Conservation (phyloP, 2,329 filamentous ascomycete genomes). For the Aureobasidium sp. region DNA sequence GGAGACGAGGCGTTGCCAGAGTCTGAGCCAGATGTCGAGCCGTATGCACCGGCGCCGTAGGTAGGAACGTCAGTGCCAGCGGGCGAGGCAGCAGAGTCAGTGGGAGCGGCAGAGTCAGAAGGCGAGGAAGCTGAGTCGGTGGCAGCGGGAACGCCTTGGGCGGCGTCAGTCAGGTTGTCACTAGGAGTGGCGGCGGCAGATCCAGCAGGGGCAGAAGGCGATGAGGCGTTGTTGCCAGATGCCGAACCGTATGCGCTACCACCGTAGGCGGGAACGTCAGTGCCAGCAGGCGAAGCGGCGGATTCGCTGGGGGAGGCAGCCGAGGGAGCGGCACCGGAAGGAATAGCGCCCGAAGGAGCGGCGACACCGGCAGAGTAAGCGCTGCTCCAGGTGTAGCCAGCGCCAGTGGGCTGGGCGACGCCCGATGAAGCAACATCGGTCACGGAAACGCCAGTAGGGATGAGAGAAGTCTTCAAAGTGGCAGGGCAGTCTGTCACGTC, state of each 20-base stretch:
- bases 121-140: neutral
- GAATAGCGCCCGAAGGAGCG: neutral
- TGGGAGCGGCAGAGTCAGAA: neutral
- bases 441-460: neutral
- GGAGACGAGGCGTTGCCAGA: slow-evolving; percentile 11
- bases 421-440: neutral
- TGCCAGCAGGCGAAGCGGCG: neutral
- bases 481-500: slow-evolving; percentile 16
- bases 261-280: neutral
- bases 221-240: neutral
- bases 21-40: neutral
- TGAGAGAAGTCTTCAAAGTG: neutral
- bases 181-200: neutral
- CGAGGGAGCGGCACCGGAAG: neutral
- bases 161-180: neutral
- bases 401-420: neutral
- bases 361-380: neutral
- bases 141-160: neutral
- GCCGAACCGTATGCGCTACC: neutral
- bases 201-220: slow-evolving; percentile 10
- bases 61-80: neutral
- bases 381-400: neutral
- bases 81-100: neutral
- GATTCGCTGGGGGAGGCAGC: neutral
- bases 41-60: neutral